Evolutionary conservation across 1,139 yeast species (phyloP).

Genomic region (Yamadazyma friedrichii): DNA sequence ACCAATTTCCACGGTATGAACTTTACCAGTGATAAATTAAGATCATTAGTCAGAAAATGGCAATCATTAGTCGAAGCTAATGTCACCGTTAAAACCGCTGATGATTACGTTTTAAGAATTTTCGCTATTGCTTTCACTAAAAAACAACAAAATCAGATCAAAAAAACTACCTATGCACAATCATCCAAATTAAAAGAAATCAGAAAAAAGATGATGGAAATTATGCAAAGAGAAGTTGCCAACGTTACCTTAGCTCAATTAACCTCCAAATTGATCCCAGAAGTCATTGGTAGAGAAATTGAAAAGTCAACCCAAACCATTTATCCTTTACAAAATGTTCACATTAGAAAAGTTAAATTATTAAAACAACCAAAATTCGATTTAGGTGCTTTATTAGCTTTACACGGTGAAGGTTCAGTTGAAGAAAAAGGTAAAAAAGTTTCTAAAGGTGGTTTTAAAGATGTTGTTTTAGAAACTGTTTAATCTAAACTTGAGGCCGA

Average conservation of each 20-base stretch:
- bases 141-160: constrained; percentile 53
- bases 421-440: constrained; percentile 55
- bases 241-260: constrained; percentile 51
- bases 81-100: constrained; percentile 51
- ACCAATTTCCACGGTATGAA: constrained; percentile 55
- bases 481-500: constrained; percentile 19
- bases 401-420: constrained; percentile 51
- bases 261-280: constrained; percentile 52
- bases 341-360: constrained; percentile 53
- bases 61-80: constrained; percentile 54
- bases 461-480: constrained; percentile 50
- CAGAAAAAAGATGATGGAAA: constrained; percentile 52
- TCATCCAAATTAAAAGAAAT: constrained; percentile 51
- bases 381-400: constrained; percentile 50
- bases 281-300: constrained; percentile 54
- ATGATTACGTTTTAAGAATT: constrained; percentile 49
- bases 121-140: constrained; percentile 54
- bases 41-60: constrained; percentile 55
- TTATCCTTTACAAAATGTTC: constrained; percentile 53
- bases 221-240: constrained; percentile 53
- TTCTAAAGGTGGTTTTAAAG: constrained; percentile 48
- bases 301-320: constrained; percentile 52
- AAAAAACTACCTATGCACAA: constrained; percentile 52
- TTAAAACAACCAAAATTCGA: constrained; percentile 55
- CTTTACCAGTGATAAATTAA: constrained; percentile 50